Conservation (phyloP, 148 eudicot genomes). For the Dysphania ambrosioides region DNA sequence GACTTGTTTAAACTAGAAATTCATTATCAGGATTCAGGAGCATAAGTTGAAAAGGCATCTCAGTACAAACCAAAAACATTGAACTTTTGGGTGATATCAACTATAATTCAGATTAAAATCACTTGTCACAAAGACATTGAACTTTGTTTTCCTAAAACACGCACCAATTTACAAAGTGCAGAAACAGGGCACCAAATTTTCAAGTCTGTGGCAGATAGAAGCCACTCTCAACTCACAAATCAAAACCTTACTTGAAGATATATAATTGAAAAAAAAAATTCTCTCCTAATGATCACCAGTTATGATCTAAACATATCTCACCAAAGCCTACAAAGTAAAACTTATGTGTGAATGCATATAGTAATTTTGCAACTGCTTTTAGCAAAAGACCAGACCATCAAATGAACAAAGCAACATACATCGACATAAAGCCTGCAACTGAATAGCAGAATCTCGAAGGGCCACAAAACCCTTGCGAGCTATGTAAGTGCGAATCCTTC, state of each 20-base stretch:
- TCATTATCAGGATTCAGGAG: conserved; percentile 7
- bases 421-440: conserved; percentile 85
- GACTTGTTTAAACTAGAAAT: neutral
- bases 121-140: conserved; percentile 3
- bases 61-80: conserved; percentile 5
- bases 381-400: conserved; percentile 7
- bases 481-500: conserved; percentile 73
- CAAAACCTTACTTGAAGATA: no score
- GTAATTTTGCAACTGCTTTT: neutral
- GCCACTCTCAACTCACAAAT: neutral
- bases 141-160: neutral
- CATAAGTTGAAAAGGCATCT: conserved; percentile 4
- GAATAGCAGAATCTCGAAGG: conserved; percentile 66
- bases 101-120: neutral
- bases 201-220: neutral
- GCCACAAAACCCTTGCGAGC: conserved; percentile 74
- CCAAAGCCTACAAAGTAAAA: neutral
- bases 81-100: neutral
- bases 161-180: neutral
- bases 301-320: neutral
- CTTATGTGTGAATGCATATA: neutral
- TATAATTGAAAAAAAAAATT: neutral
- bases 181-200: neutral
- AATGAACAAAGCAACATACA: conserved; percentile 45
- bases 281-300: neutral